Base-by-base conservation (phyloP, 495 filamentous ascomycete genomes). In the Penicillium lividum region DNA sequence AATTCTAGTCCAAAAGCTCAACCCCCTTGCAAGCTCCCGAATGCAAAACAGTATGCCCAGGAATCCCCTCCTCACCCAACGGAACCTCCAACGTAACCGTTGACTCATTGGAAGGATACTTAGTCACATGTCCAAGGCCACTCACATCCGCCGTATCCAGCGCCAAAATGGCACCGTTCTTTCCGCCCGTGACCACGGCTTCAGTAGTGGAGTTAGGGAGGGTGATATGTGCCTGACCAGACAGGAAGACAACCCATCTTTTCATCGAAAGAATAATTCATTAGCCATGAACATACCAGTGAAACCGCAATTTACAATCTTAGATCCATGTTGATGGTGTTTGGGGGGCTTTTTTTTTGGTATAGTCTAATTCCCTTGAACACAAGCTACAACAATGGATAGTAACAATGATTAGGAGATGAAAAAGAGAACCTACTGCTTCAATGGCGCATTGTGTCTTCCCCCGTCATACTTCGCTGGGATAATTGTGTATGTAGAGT, bases 201-300 rank as follows among this genome's bases (percentile, higher is more conserved):
- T 75, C 67, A 4, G 63, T 50, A 0, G 57, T 63, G 15, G 74
- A 76, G 58, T 77, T 68, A 7, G 81, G 80, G 0, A 84, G 65
- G 0, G 79, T 79, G 54, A 85, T 74, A 38, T 80, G 68, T 0
- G 78, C 81, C 22, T 75, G n/a, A 3, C 83, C 83, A 0, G 78
- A 73, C 45, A 77, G 60, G 67, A 81, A 82, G 16, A 70, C 47
- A 1, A 85, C 82, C 69, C 77, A 82, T 71, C 82, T 84, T 16
- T 29, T 11, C 31, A 33, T 33, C 9, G 31, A 33, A 33, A 40
- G 1, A 40, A n/a, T 4, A 5, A 16, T 6, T 40, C 1, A 7
- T 40, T 40, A 40, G 38, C 38, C n/a, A 1, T 1, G 15, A 40
- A 13, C 22, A 1, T 38, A 38, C 34, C 15, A 0, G 11, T 3